Base-by-base conservation (phyloP, 1,284 basidiomycete genomes). In the Cryptococcus sp. region DNA sequence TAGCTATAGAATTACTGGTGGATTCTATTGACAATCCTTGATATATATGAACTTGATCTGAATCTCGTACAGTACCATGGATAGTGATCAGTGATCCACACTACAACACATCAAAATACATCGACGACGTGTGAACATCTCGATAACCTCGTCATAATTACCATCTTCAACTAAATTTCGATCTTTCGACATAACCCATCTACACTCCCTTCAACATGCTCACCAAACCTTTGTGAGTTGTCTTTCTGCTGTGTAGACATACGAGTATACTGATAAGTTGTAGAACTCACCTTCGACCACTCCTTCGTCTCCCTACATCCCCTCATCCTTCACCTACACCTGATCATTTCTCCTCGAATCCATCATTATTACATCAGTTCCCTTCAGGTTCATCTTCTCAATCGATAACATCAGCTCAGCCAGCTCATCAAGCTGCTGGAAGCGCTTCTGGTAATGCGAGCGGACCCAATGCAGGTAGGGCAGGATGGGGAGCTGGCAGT, bases 281-380 rank as follows among this genome's bases (percentile, higher is more conserved):
- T 14, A 77, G 75, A 49, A 64, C 67, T 46, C 72, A 75, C 58
- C 63, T 76, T 56, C 71, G 76, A 41, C 74, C 76, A 8, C 63
- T 75, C 52, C 64, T 75, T 59, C 76, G 72, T 34, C 64, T 73
- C 34, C 65, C 62, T 34, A 50, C 63, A 32, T 23, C 23, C 23
- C 23, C 23, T 23, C 60, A 62, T 15, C 48, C 47, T 48, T 60
- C 58, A 33, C 50, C 58, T 50, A 54, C 59, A 30, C 71, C 74
- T 14, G 73, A 76, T 49, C 70, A 73, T 45, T 78, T 78, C 64
- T 73, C 76, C 42, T 66, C 72, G 31, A 78, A 78, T 63, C 71
- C 75, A 47, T 71, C 66, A 38, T 62, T 77, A 43, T 64, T 73
- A n/a, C 74, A 76, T 58, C 73, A 74, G 50, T 68, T 76, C 50